Evolutionary conservation across 2,329 filamentous ascomycete genomes (phyloP).

Genomic region (Penicillium digitatum): DNA sequence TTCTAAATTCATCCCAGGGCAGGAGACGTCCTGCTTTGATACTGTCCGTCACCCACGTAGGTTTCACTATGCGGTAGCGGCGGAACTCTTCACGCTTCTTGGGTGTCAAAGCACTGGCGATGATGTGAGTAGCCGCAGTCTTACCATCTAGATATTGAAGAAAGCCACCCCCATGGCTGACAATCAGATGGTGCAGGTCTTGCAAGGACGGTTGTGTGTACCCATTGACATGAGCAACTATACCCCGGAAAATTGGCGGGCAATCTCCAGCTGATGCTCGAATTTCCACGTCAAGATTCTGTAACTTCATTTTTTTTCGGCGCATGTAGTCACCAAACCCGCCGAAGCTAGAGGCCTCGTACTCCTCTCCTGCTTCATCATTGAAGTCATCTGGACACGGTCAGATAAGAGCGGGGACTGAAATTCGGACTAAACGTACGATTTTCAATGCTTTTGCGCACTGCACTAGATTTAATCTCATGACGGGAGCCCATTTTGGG

Average conservation of each 20-base stretch:
- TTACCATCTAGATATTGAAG: constrained; percentile 93
- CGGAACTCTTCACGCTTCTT: constrained; percentile 90
- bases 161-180: constrained; percentile 90
- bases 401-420: constrained; percentile 12
- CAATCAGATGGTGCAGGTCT: constrained; percentile 80
- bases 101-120: constrained; percentile 81
- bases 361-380: constrained; percentile 84
- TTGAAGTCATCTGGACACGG: constrained; percentile 62
- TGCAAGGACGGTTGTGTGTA: constrained; percentile 93
- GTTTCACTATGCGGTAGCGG: constrained; percentile 87
- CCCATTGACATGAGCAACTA: constrained; percentile 88
- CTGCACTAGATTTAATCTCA: constrained; percentile 55
- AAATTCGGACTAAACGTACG: constrained; percentile 37
- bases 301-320: constrained; percentile 93
- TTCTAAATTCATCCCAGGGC: constrained; percentile 79
- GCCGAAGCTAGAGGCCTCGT: constrained; percentile 78
- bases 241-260: constrained; percentile 81
- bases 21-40: constrained; percentile 74
- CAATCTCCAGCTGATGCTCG: constrained; percentile 65
- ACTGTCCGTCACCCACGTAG: constrained; percentile 90
- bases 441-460: constrained; percentile 61
- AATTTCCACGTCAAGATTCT: constrained; percentile 84
- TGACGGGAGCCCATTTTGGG: constrained; percentile 59
- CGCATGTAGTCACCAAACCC: constrained; percentile 90
- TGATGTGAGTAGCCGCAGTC: constrained; percentile 92